Conservation (phyloP, 2,329 filamentous ascomycete genomes). For the Xylariaceae sp. region DNA sequence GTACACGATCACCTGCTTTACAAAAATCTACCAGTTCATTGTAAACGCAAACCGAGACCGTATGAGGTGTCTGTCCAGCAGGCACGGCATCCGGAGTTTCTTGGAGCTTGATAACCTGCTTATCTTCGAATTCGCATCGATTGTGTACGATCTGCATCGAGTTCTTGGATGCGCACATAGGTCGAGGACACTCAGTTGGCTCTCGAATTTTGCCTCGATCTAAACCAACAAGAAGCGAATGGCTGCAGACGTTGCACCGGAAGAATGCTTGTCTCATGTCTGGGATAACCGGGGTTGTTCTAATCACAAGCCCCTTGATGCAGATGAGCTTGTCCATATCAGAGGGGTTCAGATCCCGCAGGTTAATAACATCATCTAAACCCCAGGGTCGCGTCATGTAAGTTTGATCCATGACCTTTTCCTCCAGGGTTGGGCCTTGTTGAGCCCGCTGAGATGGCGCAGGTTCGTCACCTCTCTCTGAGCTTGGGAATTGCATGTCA, state of each 20-base stretch:
- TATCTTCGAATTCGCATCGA: slow-evolving; percentile 91
- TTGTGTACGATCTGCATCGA: slow-evolving; percentile 99
- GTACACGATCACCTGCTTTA: slow-evolving; percentile 94
- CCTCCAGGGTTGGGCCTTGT: slow-evolving; percentile 68
- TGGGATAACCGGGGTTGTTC: slow-evolving; percentile 93
- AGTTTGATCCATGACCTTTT: slow-evolving; percentile 77
- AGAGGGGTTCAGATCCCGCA: slow-evolving; percentile 91
- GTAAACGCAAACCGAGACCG: slow-evolving; percentile 93
- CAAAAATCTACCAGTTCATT: slow-evolving; percentile 97
- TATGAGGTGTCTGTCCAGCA: slow-evolving; percentile 95
- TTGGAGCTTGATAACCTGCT: slow-evolving; percentile 98
- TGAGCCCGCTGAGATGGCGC: slow-evolving; percentile 49
- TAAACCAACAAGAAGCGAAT: slow-evolving; percentile 87
- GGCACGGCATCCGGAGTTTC: slow-evolving; percentile 96
- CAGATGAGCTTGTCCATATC: slow-evolving; percentile 96
- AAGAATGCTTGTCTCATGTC: slow-evolving; percentile 99
- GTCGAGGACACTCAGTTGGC: slow-evolving; percentile 85
- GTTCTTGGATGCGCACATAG: slow-evolving; percentile 82
- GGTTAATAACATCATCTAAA: slow-evolving; percentile 83
- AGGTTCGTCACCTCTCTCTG: slow-evolving; percentile 67
- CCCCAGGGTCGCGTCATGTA: slow-evolving; percentile 92
- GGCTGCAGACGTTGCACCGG: slow-evolving; percentile 90
- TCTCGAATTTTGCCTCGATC: slow-evolving; percentile 97
- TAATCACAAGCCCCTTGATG: slow-evolving; percentile 94
- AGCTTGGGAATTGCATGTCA: slow-evolving; percentile 78